These are phyloP conservation scores for Solanum hybrid DNA, from an alignment of 305 asterid species.

Conservation along the genomic window DNA sequence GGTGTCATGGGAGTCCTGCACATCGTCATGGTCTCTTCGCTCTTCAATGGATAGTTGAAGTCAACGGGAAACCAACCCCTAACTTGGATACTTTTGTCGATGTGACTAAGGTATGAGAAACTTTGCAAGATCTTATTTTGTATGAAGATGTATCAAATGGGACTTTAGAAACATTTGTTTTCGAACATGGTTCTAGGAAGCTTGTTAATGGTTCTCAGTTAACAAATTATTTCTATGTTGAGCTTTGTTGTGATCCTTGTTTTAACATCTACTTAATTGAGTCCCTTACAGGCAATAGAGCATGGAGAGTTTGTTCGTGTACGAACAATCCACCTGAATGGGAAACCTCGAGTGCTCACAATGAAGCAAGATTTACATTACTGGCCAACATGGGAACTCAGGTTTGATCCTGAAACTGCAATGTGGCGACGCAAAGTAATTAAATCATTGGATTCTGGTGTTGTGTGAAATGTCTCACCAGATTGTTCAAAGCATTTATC, in stretches of 20 bases:
- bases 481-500: background rate
- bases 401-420: slow-evolving; percentile 80
- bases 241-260: background rate
- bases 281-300: slow-evolving; percentile 50
- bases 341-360: slow-evolving; percentile 88
- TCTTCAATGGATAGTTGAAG: slow-evolving; percentile 95
- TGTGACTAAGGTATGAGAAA: slow-evolving; percentile 63
- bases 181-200: background rate
- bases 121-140: background rate
- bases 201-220: background rate
- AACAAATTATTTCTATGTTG: background rate
- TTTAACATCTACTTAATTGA: background rate
- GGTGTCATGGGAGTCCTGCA: slow-evolving; percentile 99
- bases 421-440: slow-evolving; percentile 72
- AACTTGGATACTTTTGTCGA: slow-evolving; percentile 78
- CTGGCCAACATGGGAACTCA: slow-evolving; percentile 98
- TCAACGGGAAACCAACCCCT: slow-evolving; percentile 89
- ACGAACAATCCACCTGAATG: slow-evolving; percentile 75
- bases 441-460: slow-evolving; percentile 39
- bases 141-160: background rate
- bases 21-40: slow-evolving; percentile 93
- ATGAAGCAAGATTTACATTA: slow-evolving; percentile 95
- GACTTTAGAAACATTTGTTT: background rate
- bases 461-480: slow-evolving; percentile 14
- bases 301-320: slow-evolving; percentile 92